These are phyloP conservation scores for Zalaria sp. DNA, from an alignment of 2,329 filamentous ascomycete species.

Conservation along the genomic window DNA sequence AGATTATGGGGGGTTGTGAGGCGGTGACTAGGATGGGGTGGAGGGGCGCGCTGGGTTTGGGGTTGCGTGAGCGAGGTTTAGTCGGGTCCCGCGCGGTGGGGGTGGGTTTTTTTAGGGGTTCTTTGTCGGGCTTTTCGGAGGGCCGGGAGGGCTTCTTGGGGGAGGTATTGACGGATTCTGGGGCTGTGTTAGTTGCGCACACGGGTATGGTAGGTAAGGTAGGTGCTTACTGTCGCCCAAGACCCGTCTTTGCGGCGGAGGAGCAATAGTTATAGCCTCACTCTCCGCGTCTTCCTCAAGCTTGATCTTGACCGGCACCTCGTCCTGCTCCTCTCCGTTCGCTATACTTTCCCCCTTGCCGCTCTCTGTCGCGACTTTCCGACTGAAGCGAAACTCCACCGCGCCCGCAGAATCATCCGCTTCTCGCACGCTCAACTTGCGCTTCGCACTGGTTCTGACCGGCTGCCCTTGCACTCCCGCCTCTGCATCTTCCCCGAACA, in stretches of 20 bases:
- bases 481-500: constrained; percentile 24
- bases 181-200: neutral
- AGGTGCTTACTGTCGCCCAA: constrained; percentile 26
- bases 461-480: constrained; percentile 16
- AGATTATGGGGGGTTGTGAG: no score
- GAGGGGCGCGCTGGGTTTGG: constrained; percentile 1
- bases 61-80: constrained; percentile 13
- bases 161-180: constrained; percentile 22
- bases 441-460: constrained; percentile 37
- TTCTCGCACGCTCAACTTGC: constrained; percentile 42
- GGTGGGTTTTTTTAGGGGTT: constrained; percentile 5
- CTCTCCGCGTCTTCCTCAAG: constrained; percentile 1
- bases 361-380: constrained; percentile 8
- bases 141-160: constrained; percentile 11
- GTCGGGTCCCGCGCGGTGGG: constrained; percentile 1
- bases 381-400: constrained; percentile 34
- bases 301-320: constrained; percentile 12
- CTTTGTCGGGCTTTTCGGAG: constrained; percentile 9
- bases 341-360: constrained; percentile 1
- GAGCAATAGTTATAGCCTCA: neutral
- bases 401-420: constrained; percentile 25
- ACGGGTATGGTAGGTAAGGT: neutral
- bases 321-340: constrained; percentile 2
- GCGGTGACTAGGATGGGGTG: no score
- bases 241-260: constrained; percentile 21